Percentiles rank a stretch among this genome's conserved stretches.
Evolutionary conservation across 257 asterid genomes (phyloP).

Genomic region (Voacanga thouarsii): DNA sequence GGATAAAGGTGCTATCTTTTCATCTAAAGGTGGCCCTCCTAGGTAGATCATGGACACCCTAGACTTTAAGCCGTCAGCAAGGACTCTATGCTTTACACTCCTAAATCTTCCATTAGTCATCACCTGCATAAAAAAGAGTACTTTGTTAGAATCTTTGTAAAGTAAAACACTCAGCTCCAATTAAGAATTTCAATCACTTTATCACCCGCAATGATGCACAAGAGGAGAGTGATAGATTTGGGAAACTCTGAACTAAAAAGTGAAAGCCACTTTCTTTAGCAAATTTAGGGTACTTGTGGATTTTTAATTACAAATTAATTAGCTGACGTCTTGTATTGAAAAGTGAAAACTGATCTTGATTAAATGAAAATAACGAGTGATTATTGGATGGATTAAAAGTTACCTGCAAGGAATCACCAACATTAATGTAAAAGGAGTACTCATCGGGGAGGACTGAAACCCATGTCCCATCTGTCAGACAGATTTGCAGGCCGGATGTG

Average conservation of each 20-base stretch:
- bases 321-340: not conserved
- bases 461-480: conserved; percentile 28
- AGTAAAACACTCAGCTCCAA: not conserved
- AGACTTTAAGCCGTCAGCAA: conserved; percentile 31
- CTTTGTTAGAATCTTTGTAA: not conserved
- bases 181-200: not conserved
- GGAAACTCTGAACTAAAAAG: not conserved
- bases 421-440: conserved; percentile 29
- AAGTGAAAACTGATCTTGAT: no score
- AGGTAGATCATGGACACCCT: conserved; percentile 67
- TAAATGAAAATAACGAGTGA: not conserved
- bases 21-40: conserved; percentile 58
- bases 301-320: not conserved
- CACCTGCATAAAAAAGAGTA: conserved; percentile 31
- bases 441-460: conserved; percentile 33
- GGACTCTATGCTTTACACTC: conserved; percentile 65
- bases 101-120: conserved; percentile 57
- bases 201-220: conserved; percentile 46
- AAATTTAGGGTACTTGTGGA: not conserved
- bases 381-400: not conserved
- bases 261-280: not conserved
- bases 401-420: conserved; percentile 36
- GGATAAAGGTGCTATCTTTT: conserved; percentile 40
- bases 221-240: not conserved
- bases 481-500: conserved; percentile 30